Conservation (phyloP, 176 grass and related monocot genomes). For the Hyparrhenia diplandra region DNA sequence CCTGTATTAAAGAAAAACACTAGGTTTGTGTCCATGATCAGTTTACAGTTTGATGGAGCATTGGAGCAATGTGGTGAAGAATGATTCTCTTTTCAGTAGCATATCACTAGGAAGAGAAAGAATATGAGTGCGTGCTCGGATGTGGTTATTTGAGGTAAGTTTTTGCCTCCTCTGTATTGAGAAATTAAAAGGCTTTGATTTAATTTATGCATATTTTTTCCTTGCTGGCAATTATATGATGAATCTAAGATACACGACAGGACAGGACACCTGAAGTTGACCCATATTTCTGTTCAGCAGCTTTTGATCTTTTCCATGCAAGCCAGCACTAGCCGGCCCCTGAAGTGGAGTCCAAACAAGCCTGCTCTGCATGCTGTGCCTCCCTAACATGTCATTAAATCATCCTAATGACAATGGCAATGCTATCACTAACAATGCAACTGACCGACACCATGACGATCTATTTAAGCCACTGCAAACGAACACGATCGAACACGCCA, state of each 20-base stretch:
- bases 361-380: background rate
- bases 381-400: background rate
- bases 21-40: background rate
- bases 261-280: background rate
- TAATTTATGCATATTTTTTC: background rate
- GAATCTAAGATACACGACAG: background rate
- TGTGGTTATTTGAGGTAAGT: background rate
- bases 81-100: no score
- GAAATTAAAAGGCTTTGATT: background rate
- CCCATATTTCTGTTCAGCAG: background rate
- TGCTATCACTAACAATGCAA: background rate
- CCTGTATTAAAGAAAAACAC: background rate
- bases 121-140: background rate
- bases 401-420: background rate
- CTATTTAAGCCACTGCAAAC: conserved; percentile 27
- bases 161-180: background rate
- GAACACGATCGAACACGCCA: background rate
- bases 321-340: background rate
- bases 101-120: background rate
- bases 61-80: background rate
- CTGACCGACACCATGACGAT: background rate
- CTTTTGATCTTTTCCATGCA: conserved; percentile 5
- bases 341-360: conserved; percentile 29
- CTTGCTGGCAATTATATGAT: no score
- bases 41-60: background rate